Conservation (phyloP, 169 alveolate species). For the Miamiensis avidus region DNA sequence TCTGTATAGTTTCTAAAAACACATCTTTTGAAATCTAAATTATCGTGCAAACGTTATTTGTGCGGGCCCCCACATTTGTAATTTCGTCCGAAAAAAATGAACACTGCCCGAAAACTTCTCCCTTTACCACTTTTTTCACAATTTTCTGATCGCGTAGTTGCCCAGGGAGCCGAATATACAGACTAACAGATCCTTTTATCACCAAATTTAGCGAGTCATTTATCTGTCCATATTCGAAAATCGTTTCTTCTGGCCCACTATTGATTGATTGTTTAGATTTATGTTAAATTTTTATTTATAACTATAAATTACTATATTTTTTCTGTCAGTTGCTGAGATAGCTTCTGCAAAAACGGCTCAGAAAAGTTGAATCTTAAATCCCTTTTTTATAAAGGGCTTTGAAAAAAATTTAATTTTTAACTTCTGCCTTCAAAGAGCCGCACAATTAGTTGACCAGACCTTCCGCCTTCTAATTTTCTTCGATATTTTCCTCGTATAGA, state of each 20-base stretch:
- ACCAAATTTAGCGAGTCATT: not conserved
- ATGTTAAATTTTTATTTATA: too few species aligned
- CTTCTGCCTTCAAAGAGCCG: slow-evolving; percentile 9
- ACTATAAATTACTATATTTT: too few species aligned
- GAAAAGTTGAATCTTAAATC: not conserved
- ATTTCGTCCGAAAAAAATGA: slow-evolving; percentile 18
- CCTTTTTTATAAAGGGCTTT: not conserved
- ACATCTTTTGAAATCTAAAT: too few species aligned
- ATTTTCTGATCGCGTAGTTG: not conserved
- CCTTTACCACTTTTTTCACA: not conserved
- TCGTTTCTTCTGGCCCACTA: slow-evolving; percentile 22
- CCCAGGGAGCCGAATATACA: not conserved
- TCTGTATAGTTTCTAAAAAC: too few species aligned
- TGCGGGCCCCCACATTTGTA: too few species aligned
- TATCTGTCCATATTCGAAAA: not conserved
- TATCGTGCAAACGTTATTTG: too few species aligned
- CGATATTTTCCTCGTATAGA: slow-evolving; percentile 17
- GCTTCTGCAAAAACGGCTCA: not conserved
- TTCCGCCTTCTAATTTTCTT: slow-evolving; percentile 18
- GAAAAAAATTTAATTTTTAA: not conserved
- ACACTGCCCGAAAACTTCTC: slow-evolving; percentile 3
- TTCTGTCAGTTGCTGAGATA: not conserved
- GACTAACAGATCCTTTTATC: slow-evolving; percentile 1
- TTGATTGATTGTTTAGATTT: too few species aligned
- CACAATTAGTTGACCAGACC: slow-evolving; percentile 1